A percentile compares a stretch with the other conserved stretches of the same genome.
These are phyloP conservation scores for Geotrichum bryndzae DNA, from an alignment of 1,139 yeast species.

Conservation along the genomic window DNA sequence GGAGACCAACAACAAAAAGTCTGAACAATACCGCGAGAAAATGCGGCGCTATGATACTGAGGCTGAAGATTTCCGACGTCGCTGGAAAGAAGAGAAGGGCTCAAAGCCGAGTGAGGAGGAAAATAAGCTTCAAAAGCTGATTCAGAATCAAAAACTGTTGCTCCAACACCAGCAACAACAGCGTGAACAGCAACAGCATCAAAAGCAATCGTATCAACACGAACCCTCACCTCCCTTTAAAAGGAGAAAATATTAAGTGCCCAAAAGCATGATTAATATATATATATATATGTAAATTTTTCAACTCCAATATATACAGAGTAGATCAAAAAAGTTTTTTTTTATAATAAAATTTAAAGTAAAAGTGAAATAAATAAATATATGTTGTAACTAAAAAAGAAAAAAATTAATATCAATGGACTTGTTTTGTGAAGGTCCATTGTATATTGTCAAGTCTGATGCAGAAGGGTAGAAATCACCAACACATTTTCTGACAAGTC, in stretches of 20 bases:
- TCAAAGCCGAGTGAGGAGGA: conserved; percentile 35
- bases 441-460: no score
- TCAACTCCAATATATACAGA: no score
- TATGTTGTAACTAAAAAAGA: no score
- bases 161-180: conserved; percentile 10
- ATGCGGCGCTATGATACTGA: conserved; percentile 36
- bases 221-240: background rate
- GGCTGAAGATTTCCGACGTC: conserved; percentile 37
- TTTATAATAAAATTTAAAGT: no score
- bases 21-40: conserved; percentile 34
- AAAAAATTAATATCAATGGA: no score
- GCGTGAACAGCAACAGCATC: background rate
- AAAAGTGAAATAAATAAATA: no score
- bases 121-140: conserved; percentile 23
- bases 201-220: background rate
- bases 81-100: conserved; percentile 38
- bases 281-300: no score
- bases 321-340: no score
- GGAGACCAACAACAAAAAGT: conserved; percentile 33
- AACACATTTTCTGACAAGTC: no score
- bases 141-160: conserved; percentile 13
- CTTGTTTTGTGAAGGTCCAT: no score
- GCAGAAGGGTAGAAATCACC: no score
- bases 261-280: no score
- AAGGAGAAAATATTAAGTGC: background rate